These are phyloP conservation scores for Mycena galericulata DNA, from an alignment of 768 basidiomycete species.

Conservation along the genomic window DNA sequence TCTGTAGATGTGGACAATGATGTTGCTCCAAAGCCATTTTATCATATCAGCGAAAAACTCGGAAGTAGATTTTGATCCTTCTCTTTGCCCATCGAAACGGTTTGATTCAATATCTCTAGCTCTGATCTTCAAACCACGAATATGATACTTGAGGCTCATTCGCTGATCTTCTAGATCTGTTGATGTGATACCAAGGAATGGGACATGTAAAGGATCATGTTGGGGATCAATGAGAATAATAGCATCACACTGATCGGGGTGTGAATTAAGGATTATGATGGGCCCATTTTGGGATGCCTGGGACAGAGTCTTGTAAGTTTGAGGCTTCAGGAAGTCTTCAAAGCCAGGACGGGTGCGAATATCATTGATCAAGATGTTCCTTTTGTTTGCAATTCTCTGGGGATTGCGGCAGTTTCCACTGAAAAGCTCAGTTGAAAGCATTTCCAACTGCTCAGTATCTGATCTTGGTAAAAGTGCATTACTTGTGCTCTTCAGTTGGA, in stretches of 20 bases:
- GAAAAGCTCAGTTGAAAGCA: not conserved
- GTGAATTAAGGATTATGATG: not conserved
- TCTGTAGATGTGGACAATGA: not conserved
- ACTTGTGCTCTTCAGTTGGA: not conserved
- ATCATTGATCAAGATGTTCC: not conserved
- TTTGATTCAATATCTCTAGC: not conserved
- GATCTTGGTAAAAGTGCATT: not conserved
- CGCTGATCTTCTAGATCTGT: not conserved
- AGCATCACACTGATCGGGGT: not conserved
- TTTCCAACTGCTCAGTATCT: not conserved
- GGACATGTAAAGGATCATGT: not conserved
- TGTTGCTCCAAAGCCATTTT: not conserved
- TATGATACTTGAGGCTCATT: not conserved
- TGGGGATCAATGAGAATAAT: not conserved
- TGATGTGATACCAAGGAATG: not conserved
- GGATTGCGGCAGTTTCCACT: not conserved
- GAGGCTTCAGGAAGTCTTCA: not conserved
- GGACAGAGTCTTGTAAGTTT: not conserved
- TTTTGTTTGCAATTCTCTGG: not conserved
- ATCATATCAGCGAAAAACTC: not conserved
- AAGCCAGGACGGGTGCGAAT: constrained; percentile 4
- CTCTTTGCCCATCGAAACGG: not conserved
- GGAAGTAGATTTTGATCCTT: not conserved
- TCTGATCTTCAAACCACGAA: not conserved
- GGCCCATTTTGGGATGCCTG: constrained; percentile 1